Evolutionary conservation across 163 green algal genomes (phyloP).

Genomic region (Picocystis sp.): DNA sequence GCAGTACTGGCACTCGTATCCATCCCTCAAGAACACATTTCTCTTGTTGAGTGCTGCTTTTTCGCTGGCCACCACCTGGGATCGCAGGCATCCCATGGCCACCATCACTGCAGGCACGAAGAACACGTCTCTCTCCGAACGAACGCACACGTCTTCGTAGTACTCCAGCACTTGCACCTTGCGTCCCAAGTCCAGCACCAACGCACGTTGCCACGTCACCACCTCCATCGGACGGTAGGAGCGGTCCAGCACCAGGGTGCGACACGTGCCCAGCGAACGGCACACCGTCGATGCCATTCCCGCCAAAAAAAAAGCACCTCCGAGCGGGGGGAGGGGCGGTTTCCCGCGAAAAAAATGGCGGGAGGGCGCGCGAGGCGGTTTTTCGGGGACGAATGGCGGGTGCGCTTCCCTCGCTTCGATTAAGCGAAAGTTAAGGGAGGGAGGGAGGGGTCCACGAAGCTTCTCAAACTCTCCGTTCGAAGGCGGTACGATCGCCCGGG

Average conservation of each 20-base stretch:
- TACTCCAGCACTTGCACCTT: conserved; percentile 53
- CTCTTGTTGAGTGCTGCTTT: conserved; percentile 22
- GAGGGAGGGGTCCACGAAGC: too few relatives aligned
- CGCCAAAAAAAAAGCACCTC: too few relatives aligned
- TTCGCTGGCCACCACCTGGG: too few relatives aligned
- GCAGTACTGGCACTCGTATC: conserved; percentile 41
- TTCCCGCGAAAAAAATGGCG: too few relatives aligned
- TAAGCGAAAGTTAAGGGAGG: too few relatives aligned
- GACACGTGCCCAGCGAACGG: background rate
- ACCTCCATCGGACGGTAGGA: conserved; percentile 44
- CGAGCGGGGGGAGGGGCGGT: too few relatives aligned
- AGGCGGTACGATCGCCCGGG: too few relatives aligned
- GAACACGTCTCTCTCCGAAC: conserved; percentile 2
- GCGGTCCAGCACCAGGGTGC: conserved; percentile 43
- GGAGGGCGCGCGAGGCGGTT: too few relatives aligned
- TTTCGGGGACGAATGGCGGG: too few relatives aligned
- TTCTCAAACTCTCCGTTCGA: too few relatives aligned
- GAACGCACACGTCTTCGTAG: conserved; percentile 26
- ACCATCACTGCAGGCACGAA: conserved; percentile 11
- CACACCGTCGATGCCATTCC: too few relatives aligned
- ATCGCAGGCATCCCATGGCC: background rate
- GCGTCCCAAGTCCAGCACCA: conserved; percentile 35
- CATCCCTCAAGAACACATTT: conserved; percentile 37
- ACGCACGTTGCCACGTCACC: conserved; percentile 43
- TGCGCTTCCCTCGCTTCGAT: too few relatives aligned